Base-by-base conservation (phyloP, 148 eudicot genomes). In the Diospyros lotus region DNA sequence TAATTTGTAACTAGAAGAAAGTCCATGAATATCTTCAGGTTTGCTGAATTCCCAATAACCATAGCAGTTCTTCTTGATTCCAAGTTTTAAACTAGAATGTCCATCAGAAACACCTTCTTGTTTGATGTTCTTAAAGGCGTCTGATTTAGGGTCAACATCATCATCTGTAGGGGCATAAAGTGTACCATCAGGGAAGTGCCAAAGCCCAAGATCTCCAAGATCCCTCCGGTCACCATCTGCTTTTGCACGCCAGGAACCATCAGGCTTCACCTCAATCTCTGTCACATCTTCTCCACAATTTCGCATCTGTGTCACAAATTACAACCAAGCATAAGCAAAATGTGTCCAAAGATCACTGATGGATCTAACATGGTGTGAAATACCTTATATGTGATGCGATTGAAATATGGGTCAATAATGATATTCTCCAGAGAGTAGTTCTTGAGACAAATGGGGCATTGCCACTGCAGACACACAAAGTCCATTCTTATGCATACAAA, bases 191-290 rank as follows among this genome's bases (percentile, higher is more conserved):
- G 93, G 89, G 17, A 82, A 73, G 76, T 86, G 96, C 96, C 92
- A 91, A 45, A 84, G 78, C 51, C 79, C 80, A 69, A 87, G 89
- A 82, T 84, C 86, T 76, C 81, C 83, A 69, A 85, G 87, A 79
- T 81, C 84, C 80, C 71, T 81, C 58, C 79, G 80, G 13, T 89
- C 88, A 82, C 77, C 83, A 48, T 86, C 97, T 61, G 80, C 67
- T 77, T 90, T 95, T n/a, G 87, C 96, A 81, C 97, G 98, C 98
- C 98, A 95, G 69, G 94, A 88, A 78, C 98, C 98, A 85, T 95
- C 96, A 84, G 97, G 94, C 76, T 92, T 95, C 62, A 87, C 94
- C 82, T 95, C 97, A 66, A 95, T 87, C 80, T 95, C 98, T 52
- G 91, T 86, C 72, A 89, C 80, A 72, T 95, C 98, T 79, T 95